A percentile compares a stretch with the other conserved stretches of the same genome.
Evolutionary conservation across 306 rosid species (phyloP).

Genomic region (Vicia faba): DNA sequence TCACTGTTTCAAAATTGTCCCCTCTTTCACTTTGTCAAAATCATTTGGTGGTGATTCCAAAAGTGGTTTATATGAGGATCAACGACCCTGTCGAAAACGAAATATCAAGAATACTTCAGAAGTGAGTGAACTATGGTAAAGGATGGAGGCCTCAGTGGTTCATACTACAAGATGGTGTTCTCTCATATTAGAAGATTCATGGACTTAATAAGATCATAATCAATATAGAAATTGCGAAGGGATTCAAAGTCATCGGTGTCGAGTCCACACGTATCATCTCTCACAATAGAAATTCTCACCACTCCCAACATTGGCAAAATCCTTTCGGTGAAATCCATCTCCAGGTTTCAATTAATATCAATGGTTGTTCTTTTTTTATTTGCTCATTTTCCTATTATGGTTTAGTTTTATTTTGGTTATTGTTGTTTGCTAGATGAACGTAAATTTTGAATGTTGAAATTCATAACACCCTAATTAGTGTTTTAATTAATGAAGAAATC

Average conservation of each 20-base stretch:
- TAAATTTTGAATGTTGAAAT: conserved; percentile 4
- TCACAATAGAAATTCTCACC: conserved; percentile 42
- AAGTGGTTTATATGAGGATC: conserved; percentile 67
- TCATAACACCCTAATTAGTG: not conserved
- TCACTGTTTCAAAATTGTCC: no score
- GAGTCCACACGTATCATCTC: conserved; percentile 66
- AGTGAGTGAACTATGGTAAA: conserved; percentile 92
- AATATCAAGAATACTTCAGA: conserved; percentile 70
- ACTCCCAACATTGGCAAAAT: conserved; percentile 25
- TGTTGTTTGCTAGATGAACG: not conserved
- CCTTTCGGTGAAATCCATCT: conserved; percentile 61
- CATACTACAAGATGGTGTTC: conserved; percentile 80
- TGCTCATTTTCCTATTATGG: not conserved
- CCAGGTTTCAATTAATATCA: conserved; percentile 31
- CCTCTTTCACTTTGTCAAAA: no score
- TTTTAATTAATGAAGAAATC: not conserved
- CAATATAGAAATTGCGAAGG: conserved; percentile 78
- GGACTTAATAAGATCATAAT: conserved; percentile 80
- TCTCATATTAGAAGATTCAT: conserved; percentile 89
- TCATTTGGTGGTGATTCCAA: not conserved
- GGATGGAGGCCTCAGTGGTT: conserved; percentile 97
- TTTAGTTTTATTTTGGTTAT: conserved; percentile 5
- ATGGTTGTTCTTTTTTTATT: not conserved
- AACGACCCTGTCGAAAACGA: conserved; percentile 85
- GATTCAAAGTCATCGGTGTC: conserved; percentile 85